Evolutionary conservation across 257 asterid genomes (phyloP), one percentile per base, ranked within the genome.

Genomic region (Solanum chmielewskii): DNA sequence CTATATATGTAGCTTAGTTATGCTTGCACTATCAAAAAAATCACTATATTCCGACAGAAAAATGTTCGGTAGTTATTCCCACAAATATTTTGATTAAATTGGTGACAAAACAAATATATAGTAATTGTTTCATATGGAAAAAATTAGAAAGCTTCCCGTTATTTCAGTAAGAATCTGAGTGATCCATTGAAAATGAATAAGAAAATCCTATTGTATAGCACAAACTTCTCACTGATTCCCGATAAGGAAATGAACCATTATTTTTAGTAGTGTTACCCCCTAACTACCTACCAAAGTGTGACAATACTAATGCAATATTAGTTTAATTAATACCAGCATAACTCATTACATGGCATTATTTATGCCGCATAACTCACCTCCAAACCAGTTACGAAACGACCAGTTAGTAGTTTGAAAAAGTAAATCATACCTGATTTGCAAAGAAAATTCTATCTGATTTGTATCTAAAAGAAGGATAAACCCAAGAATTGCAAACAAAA

Each of bases 401-500:
- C 33, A 11, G 0, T 23, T 11, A 39, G 2, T 39, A 75, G 5
- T 11, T 41, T 42, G 74, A 8, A 49, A 16, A 83, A 39, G 47
- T 11, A 64, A 5, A 33, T 10, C 41, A 25, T 86, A 91, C 93
- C 93, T 88, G 91, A 88, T 89, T 91, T 14, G 88, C 70, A 81
- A 91, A 91, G 89, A 91, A 91, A 47, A 91, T 21, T 2, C 93
- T 89, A 33, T 78, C 90, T 9, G 88, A 62, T 14, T 78, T 85
- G 88, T 91, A 91, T 14, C 69, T 88, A 3, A 49, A 25, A 6
- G 90, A 86, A 0, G 90, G 92, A 29, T 89, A 89, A 44, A 91
- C 90, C 93, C 93, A 91, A 52, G 93, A 91, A 47, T 89, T 86
- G 68, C 93, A 91, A 23, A 86, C 70, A 29, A 91, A 91, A 31